Evolutionary conservation across 106 monocot genomes (phyloP).

Genomic region (Dactylorhiza incarnata): DNA sequence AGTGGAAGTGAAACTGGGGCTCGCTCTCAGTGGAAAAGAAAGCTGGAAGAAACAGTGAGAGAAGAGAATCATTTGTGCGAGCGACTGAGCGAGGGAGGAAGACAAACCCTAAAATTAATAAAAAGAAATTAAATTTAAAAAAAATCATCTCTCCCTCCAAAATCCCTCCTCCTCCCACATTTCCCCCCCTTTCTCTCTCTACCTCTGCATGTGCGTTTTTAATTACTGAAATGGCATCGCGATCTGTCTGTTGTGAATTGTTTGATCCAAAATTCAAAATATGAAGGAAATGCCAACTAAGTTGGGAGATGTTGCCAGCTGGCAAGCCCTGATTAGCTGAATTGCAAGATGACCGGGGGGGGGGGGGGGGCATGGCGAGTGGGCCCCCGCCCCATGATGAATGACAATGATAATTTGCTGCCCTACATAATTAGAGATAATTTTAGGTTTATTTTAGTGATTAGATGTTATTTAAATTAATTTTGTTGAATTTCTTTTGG

Average conservation of each 20-base stretch:
- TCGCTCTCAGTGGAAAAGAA: constrained; percentile 6
- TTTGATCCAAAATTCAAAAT: neutral
- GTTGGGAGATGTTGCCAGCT: neutral
- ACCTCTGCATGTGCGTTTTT: neutral
- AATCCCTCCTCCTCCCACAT: neutral
- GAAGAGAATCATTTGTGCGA: constrained; percentile 9
- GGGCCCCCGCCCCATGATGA: neutral
- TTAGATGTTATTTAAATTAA: no score
- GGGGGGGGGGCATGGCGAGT: no score
- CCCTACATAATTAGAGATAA: no score
- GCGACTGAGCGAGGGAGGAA: neutral
- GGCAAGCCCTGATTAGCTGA: neutral
- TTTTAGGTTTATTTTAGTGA: no score
- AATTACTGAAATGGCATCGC: neutral
- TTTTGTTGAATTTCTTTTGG: no score
- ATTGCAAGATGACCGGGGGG: neutral
- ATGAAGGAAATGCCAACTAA: neutral
- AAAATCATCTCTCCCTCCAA: neutral
- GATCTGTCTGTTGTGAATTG: neutral
- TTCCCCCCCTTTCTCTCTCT: neutral
- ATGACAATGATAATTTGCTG: neutral
- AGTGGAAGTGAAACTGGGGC: neutral
- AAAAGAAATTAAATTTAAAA: neutral
- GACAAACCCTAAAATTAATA: neutral
- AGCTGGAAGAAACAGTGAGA: neutral